These are phyloP conservation scores for Omphalea diandra DNA, from an alignment of 441 rosid species.

Conservation along the genomic window DNA sequence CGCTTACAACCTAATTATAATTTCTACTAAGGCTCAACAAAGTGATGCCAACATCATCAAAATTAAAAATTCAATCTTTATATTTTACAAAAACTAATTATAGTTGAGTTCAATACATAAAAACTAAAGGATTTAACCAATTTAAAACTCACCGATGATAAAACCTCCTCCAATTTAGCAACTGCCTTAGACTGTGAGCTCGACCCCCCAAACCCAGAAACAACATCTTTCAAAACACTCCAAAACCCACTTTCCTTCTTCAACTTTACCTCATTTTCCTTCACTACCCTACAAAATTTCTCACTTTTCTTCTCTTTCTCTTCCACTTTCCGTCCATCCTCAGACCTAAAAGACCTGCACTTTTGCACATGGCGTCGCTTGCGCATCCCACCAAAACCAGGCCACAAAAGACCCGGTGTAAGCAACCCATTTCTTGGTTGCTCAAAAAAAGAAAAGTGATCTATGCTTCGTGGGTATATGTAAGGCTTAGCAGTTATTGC, in stretches of 20 bases:
- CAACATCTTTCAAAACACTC: constrained; percentile 40
- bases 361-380: constrained; percentile 30
- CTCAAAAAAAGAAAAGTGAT: constrained; percentile 36
- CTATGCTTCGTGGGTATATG: constrained; percentile 43
- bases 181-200: constrained; percentile 47
- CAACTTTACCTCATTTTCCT: constrained; percentile 34
- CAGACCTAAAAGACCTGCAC: constrained; percentile 53
- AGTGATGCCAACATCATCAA: not conserved
- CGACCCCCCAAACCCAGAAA: constrained; percentile 34
- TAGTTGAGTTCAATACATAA: no score
- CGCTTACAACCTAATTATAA: not conserved
- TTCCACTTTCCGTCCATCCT: constrained; percentile 37
- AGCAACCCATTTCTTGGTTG: constrained; percentile 28
- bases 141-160: constrained; percentile 53
- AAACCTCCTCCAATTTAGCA: constrained; percentile 60
- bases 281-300: constrained; percentile 30
- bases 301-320: constrained; percentile 33
- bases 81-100: no score
- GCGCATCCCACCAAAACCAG: constrained; percentile 28
- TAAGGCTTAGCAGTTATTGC: constrained; percentile 50
- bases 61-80: not conserved
- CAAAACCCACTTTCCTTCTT: constrained; percentile 42
- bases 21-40: not conserved
- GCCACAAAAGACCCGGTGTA: constrained; percentile 26
- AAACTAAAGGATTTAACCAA: not conserved